Percentiles rank a stretch among this genome's conserved stretches.
These are phyloP conservation scores for Candida sp. DNA, from an alignment of 1,139 yeast species.

Conservation along the genomic window DNA sequence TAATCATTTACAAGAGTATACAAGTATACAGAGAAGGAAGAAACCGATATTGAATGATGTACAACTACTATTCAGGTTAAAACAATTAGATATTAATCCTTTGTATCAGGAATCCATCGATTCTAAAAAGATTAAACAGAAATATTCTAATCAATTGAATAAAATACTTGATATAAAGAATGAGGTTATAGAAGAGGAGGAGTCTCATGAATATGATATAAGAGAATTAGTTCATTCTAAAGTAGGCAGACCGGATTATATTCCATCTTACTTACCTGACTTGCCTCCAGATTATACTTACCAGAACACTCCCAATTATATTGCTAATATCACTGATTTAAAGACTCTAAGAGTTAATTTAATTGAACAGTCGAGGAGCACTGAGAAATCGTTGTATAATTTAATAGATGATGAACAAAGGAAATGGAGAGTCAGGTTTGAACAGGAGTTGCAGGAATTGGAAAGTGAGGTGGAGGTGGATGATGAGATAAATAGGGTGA, in stretches of 20 bases:
- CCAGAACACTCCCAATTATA: constrained; percentile 67
- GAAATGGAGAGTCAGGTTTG: constrained; percentile 28
- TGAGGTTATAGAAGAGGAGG: constrained; percentile 19
- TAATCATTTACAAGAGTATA: constrained; percentile 46
- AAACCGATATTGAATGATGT: constrained; percentile 60
- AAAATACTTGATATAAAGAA: no score
- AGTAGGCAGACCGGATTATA: constrained; percentile 44
- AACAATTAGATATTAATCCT: constrained; percentile 39
- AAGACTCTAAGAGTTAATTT: constrained; percentile 64
- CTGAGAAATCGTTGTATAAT: constrained; percentile 71
- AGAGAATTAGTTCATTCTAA: constrained; percentile 54
- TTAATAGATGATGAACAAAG: constrained; percentile 45
- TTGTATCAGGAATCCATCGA: constrained; percentile 40
- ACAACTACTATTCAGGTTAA: constrained; percentile 44
- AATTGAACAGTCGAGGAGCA: constrained; percentile 76
- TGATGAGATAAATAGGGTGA: no score
- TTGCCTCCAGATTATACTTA: constrained; percentile 94
- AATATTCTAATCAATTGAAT: constrained; percentile 5
- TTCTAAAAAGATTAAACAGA: constrained; percentile 13
- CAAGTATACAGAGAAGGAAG: constrained; percentile 67
- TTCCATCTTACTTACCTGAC: constrained; percentile 78
- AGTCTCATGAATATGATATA: constrained; percentile 48
- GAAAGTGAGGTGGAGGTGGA: constrained; percentile 14
- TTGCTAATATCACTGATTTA: constrained; percentile 67
- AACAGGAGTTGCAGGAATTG: constrained; percentile 16